Conservation (phyloP, 2,329 filamentous ascomycete species). For the Anthostomella pinea region DNA sequence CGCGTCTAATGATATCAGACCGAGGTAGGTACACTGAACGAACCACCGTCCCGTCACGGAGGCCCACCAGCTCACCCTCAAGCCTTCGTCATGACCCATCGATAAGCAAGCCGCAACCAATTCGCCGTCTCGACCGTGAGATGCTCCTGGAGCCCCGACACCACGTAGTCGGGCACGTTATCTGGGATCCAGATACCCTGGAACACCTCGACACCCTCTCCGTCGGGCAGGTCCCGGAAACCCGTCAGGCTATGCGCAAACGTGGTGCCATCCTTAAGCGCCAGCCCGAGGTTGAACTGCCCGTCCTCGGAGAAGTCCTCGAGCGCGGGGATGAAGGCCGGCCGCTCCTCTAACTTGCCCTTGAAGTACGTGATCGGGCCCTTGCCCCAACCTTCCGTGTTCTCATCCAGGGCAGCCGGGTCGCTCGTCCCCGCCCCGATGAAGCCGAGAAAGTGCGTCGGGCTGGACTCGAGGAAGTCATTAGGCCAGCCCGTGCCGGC, state of each 20-base stretch:
- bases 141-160: not conserved
- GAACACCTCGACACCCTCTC: conserved; percentile 6
- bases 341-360: not conserved
- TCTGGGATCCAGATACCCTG: conserved; percentile 7
- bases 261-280: conserved; percentile 5
- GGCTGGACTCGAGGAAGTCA: conserved; percentile 5
- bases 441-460: conserved; percentile 3
- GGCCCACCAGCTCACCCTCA: no score
- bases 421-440: conserved; percentile 1
- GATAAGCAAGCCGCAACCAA: conserved; percentile 1
- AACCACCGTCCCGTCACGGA: no score
- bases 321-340: conserved; percentile 1
- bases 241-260: conserved; percentile 6
- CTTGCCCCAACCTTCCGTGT: conserved; percentile 3
- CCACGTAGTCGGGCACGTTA: not conserved
- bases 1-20: no score
- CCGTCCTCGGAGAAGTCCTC: not conserved
- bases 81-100: not conserved
- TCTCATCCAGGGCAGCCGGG: not conserved
- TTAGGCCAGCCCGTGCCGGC: conserved; percentile 6
- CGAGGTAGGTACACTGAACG: no score
- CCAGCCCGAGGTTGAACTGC: not conserved
- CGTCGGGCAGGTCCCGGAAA: conserved; percentile 2
- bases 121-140: conserved; percentile 1
- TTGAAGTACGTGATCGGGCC: conserved; percentile 6